Conservation (phyloP, 257 asterid species). For the Ligustrum vulgare region DNA sequence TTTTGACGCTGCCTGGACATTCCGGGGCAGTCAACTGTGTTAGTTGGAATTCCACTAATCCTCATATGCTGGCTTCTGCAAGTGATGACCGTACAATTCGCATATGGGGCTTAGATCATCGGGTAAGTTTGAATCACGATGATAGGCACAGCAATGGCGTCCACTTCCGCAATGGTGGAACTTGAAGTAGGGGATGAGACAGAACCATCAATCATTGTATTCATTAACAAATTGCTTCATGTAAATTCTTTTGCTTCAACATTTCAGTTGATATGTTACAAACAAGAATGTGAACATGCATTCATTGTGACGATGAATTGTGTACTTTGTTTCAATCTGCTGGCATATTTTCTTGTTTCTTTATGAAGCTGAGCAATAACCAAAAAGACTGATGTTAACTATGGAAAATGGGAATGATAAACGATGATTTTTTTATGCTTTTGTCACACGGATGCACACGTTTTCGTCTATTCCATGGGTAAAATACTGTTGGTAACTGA, state of each 20-base stretch:
- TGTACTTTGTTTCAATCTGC: constrained; percentile 18
- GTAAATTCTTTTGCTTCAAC: constrained; percentile 53
- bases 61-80: constrained; percentile 87
- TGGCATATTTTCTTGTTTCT: not conserved
- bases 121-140: constrained; percentile 44
- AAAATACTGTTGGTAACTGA: too few relatives aligned
- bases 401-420: not conserved
- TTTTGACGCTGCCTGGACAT: constrained; percentile 64
- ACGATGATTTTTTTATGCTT: not conserved
- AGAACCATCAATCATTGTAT: constrained; percentile 17
- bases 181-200: constrained; percentile 38
- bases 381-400: not conserved
- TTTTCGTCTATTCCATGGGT: not conserved
- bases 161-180: constrained; percentile 66
- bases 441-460: not conserved
- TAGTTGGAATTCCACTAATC: constrained; percentile 85
- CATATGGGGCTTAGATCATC: constrained; percentile 75
- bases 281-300: constrained; percentile 48
- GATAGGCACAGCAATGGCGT: constrained; percentile 59
- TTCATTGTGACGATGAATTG: constrained; percentile 36
- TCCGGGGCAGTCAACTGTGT: constrained; percentile 82
- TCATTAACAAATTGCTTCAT: constrained; percentile 41
- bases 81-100: constrained; percentile 90
- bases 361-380: not conserved
- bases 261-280: constrained; percentile 34